These are phyloP conservation scores for Yamadazyma aaseri DNA, from an alignment of 1,139 yeast species.

Conservation along the genomic window DNA sequence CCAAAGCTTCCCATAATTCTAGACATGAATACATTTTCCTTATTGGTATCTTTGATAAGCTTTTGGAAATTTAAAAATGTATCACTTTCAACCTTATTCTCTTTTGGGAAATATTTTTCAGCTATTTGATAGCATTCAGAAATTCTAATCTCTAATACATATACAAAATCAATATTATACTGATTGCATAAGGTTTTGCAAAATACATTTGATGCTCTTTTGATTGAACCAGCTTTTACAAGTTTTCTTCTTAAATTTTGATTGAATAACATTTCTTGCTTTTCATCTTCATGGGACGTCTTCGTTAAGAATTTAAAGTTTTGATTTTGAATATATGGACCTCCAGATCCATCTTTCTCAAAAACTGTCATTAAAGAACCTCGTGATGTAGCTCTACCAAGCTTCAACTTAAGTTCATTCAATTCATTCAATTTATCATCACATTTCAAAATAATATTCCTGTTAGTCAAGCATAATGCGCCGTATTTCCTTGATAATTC, in stretches of 20 bases:
- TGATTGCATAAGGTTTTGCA: slow-evolving; percentile 40
- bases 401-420: slow-evolving; percentile 27
- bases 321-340: slow-evolving; percentile 50
- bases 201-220: slow-evolving; percentile 40
- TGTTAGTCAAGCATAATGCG: slow-evolving; percentile 1
- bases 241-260: slow-evolving; percentile 38
- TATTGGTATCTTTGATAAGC: slow-evolving; percentile 24
- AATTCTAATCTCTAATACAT: slow-evolving; percentile 55
- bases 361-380: slow-evolving; percentile 41
- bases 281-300: slow-evolving; percentile 17
- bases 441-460: slow-evolving; percentile 6
- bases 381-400: slow-evolving; percentile 57
- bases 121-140: slow-evolving; percentile 45
- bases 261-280: slow-evolving; percentile 18
- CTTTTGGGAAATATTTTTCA: slow-evolving; percentile 40
- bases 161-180: slow-evolving; percentile 48
- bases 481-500: slow-evolving; percentile 11
- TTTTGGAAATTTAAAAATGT: slow-evolving; percentile 37
- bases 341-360: slow-evolving; percentile 63
- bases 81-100: slow-evolving; percentile 44
- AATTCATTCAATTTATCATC: slow-evolving; percentile 21
- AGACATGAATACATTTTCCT: slow-evolving; percentile 34
- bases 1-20: slow-evolving; percentile 53
- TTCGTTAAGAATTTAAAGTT: slow-evolving; percentile 39
- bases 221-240: slow-evolving; percentile 39